These are phyloP conservation scores for Kodamaea suecica DNA, from an alignment of 1,139 yeast genomes.

Conservation along the genomic window DNA sequence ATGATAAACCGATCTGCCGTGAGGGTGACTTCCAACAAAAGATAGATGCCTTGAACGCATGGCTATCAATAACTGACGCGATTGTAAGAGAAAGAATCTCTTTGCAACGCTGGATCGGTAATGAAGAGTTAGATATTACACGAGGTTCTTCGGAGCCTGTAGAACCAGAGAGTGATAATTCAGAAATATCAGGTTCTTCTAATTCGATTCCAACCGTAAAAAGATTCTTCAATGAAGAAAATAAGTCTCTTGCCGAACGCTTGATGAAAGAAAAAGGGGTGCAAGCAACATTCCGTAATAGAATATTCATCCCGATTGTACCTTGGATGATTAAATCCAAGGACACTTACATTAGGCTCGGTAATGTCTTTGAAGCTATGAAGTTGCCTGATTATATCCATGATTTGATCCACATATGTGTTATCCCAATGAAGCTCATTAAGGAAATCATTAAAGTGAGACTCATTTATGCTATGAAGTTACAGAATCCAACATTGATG, in stretches of 20 bases:
- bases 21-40: slow-evolving; percentile 62
- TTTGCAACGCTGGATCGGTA: slow-evolving; percentile 72
- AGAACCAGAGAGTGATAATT: slow-evolving; percentile 18
- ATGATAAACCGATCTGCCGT: slow-evolving; percentile 72
- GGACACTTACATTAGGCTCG: slow-evolving; percentile 61
- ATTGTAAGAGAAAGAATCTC: slow-evolving; percentile 58
- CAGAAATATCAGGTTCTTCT: slow-evolving; percentile 17
- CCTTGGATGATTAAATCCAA: slow-evolving; percentile 81
- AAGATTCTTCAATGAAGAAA: slow-evolving; percentile 55
- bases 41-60: slow-evolving; percentile 76
- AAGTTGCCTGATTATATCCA: slow-evolving; percentile 77
- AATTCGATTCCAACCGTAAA: slow-evolving; percentile 34
- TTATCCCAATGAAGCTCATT: slow-evolving; percentile 76
- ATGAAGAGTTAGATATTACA: slow-evolving; percentile 66
- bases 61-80: slow-evolving; percentile 76
- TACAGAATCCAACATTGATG: slow-evolving; percentile 88
- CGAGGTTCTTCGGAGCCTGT: slow-evolving; percentile 27
- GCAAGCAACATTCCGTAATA: slow-evolving; percentile 57
- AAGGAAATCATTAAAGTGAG: slow-evolving; percentile 78
- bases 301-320: slow-evolving; percentile 58
- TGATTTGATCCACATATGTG: slow-evolving; percentile 61
- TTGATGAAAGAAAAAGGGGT: slow-evolving; percentile 85
- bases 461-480: slow-evolving; percentile 71
- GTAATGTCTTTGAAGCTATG: slow-evolving; percentile 60
- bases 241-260: slow-evolving; percentile 74